phyloP scores from a whole-genome alignment of 192 early-diverging fungal species.

The Chytriomyces confervae region DNA sequence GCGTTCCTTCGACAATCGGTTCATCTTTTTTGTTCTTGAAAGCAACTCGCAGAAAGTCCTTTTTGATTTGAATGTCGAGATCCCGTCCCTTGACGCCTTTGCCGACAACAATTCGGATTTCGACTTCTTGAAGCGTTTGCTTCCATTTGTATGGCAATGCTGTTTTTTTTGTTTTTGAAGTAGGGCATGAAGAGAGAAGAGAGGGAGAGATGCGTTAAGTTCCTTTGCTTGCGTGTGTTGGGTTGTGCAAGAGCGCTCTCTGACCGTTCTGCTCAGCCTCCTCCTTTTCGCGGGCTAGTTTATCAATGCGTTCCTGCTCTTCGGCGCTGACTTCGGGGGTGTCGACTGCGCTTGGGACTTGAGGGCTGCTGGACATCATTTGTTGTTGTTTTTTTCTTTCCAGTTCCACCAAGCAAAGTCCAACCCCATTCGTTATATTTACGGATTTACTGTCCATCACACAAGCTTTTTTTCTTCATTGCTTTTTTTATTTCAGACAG shows the following conservation, averaged over 20 bases:
- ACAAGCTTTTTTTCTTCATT: too few relatives aligned
- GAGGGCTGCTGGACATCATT: constrained; percentile 16
- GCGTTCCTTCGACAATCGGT: constrained; percentile 77
- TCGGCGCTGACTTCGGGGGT: constrained; percentile 14
- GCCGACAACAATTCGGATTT: constrained; percentile 72
- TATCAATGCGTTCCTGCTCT: constrained; percentile 44
- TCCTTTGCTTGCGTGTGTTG: neutral
- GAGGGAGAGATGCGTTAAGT: neutral
- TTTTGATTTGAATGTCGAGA: constrained; percentile 71
- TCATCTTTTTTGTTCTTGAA: constrained; percentile 67
- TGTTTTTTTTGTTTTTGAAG: neutral
- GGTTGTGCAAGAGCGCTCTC: neutral
- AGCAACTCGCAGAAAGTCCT: constrained; percentile 67
- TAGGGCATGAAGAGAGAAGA: neutral
- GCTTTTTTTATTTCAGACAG: too few relatives aligned
- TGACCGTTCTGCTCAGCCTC: constrained; percentile 52
- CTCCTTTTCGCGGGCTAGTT: constrained; percentile 41
- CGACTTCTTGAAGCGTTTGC: constrained; percentile 86
- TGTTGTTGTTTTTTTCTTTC: constrained; percentile 2
- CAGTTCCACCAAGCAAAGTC: neutral
- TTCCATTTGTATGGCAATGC: constrained; percentile 80
- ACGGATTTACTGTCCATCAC: too few relatives aligned
- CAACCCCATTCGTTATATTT: neutral
- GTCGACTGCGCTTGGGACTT: neutral
- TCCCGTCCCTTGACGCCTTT: constrained; percentile 73